Evolutionary conservation across 805 yeast genomes (phyloP), one percentile per base, ranked within the genome.

Genomic region (Teunomyces cretensis): DNA sequence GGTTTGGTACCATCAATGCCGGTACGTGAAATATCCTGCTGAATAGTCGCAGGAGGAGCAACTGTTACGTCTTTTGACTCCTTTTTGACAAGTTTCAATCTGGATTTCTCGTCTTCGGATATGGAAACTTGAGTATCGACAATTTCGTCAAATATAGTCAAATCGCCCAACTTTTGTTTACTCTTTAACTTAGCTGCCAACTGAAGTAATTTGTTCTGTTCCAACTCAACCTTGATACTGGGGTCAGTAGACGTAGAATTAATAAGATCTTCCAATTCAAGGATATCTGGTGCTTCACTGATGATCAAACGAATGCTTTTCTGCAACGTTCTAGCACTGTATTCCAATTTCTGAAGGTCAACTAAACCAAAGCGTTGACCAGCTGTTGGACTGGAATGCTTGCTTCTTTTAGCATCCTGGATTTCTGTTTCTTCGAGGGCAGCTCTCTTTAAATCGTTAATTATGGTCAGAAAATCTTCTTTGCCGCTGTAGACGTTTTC

Each of bases 151-250:
- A 88, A 75, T 2, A 86, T 49, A 3, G 69, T 61, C n/a, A 83
- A 60, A 33, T 76, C 63, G 0, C 79, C 78, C 4, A 70, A 48
- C 22, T 73, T 64, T 50, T 84, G 70, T 33, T 81, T 61, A 1
- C 83, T 64, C 57, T 83, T 83, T 47, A 88, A 61, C 48, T 72
- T 72, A 0, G 87, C 70, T 0, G 88, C 88, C 17, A 88, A 60
- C 42, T 75, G 74, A 16, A 88, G 56, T 44, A 84, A 76, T 35
- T 77, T 75, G 50, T 72, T 76, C 45, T 82, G 73, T 8, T 76
- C 60, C 37, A 85, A 57, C 4, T 83, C 76, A 6, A 79, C 69
- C 12, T 76, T 54, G 6, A 81, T 65, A 32, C 78, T 76, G 2
- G 70, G 65, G 33, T 72, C 74, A 9, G 60, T 62, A 19, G 57